phyloP scores from a whole-genome alignment of 768 basidiomycete genomes.

The Termitomyces sp. region DNA sequence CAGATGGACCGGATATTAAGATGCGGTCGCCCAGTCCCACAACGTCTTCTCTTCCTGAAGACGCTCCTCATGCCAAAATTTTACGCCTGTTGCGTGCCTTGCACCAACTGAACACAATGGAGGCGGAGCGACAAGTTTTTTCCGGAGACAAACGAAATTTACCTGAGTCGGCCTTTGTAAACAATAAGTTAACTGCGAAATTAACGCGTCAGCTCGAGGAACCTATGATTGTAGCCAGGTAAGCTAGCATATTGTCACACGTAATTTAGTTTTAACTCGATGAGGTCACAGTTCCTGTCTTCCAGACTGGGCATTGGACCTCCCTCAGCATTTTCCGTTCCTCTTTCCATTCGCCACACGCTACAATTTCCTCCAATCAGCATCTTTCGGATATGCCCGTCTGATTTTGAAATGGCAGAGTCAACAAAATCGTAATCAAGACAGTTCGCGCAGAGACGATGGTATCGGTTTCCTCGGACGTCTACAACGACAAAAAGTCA shows the following conservation, averaged over 20 bases:
- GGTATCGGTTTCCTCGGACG: conserved; percentile 90
- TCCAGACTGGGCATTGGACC: conserved; percentile 95
- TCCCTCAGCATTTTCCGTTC: conserved; percentile 97
- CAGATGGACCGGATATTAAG: conserved; percentile 39
- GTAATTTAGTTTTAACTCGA: conserved; percentile 5
- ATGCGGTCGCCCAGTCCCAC: conserved; percentile 60
- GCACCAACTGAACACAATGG: conserved; percentile 75
- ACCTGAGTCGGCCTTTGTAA: conserved; percentile 84
- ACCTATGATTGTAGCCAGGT: conserved; percentile 99
- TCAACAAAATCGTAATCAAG: conserved; percentile 75
- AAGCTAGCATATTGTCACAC: conserved; percentile 15
- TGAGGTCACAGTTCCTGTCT: conserved; percentile 74
- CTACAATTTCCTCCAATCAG: conserved; percentile 95
- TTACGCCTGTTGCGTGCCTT: conserved; percentile 85
- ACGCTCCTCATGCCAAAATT: conserved; percentile 85
- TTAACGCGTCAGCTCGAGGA: conserved; percentile 96
- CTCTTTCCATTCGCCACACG: conserved; percentile 98
- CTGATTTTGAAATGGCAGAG: conserved; percentile 94
- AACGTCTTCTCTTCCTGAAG: conserved; percentile 78
- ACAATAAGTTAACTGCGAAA: conserved; percentile 97
- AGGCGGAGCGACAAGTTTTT: conserved; percentile 54
- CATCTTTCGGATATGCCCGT: conserved; percentile 95
- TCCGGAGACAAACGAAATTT: conserved; percentile 52
- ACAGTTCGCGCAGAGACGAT: conserved; percentile 80
- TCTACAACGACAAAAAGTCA: conserved; percentile 91